These are phyloP conservation scores for Theobroma grandiflorum DNA, from an alignment of 441 rosid genomes.

Conservation along the genomic window DNA sequence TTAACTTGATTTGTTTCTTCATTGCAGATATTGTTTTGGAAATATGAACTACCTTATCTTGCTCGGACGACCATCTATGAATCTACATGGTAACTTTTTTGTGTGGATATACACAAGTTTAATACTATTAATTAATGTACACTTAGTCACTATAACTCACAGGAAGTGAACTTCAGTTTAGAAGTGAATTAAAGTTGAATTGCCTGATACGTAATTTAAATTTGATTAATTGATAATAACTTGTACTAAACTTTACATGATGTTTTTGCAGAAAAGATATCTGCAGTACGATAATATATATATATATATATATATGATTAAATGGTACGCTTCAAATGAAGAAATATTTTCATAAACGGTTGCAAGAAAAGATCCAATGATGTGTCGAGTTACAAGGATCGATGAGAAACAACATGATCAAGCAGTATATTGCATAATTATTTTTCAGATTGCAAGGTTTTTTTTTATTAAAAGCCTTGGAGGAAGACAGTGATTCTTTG, in stretches of 20 bases:
- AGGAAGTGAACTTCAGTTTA: too few relatives aligned
- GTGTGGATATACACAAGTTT: too few relatives aligned
- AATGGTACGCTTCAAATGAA: not conserved
- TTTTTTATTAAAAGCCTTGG: not conserved
- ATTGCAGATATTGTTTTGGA: slow-evolving; percentile 74
- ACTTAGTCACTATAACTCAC: too few relatives aligned
- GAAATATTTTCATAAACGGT: not conserved
- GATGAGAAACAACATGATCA: not conserved
- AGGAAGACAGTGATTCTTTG: not conserved
- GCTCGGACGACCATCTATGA: slow-evolving; percentile 20
- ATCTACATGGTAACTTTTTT: not conserved
- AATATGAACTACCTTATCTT: slow-evolving; percentile 44
- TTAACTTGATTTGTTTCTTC: not conserved
- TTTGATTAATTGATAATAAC: not conserved
- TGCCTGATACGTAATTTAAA: too few relatives aligned
- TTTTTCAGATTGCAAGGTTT: slow-evolving; percentile 1
- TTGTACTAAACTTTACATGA: not conserved
- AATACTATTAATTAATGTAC: too few relatives aligned
- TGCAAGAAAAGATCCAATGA: not conserved
- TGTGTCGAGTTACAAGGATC: not conserved
- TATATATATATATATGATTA: not conserved
- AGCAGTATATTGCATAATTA: not conserved
- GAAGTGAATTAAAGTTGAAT: too few relatives aligned
- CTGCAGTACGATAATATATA: not conserved
- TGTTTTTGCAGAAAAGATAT: not conserved